Base-by-base conservation (phyloP, 306 rosid genomes). In the Psophocarpus tetragonolobus region DNA sequence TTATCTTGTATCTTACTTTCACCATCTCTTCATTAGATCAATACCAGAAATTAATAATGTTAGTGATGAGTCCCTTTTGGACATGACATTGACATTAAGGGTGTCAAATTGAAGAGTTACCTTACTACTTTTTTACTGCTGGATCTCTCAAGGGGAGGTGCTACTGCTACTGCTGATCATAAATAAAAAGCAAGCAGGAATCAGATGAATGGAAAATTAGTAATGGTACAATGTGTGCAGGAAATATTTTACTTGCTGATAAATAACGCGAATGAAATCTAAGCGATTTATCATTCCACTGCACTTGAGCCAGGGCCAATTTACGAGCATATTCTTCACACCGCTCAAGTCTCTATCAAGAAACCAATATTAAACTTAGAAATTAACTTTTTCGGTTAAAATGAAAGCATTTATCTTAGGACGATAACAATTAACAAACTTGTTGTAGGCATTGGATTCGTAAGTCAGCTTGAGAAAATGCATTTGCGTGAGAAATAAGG, bases 361-460 rank as follows among this genome's bases (percentile, higher is more conserved):
- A 82, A 73, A 60, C 57, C 35, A 60, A 60, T 14, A 27, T 63
- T 27, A 24, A 63, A 42, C 38, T 39, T 23, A 50, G 30, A n/a
- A n/a, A n/a, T 77, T 38, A 67, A 1, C 23, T 21, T 4, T 44
- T 20, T 6, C 70, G 35, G 36, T 45, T 47, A n/a, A 41, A 41
- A 74, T 41, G 29, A 20, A 41, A 32, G 38, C 36, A 30, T 45
- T 18, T 44, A 44, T 29, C 30, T 42, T 14, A 42, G 14, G 62
- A 3, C 26, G 17, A 68, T 17, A 60, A 41, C 44, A 4, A 42
- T 39, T 9, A 74, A 57, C 27, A 17, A 62, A 91, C 96, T 79
- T 91, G 97, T 70, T 89, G 82, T 61, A 93, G 87, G 85, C 87
- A 82, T 72, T 85, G 74, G 71, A 93, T 79, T 74, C 91, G 91